A percentile compares a stretch with the other conserved stretches of the same genome.
phyloP scores from a whole-genome alignment of 148 eudicot genomes.

The Agrostemma githago region DNA sequence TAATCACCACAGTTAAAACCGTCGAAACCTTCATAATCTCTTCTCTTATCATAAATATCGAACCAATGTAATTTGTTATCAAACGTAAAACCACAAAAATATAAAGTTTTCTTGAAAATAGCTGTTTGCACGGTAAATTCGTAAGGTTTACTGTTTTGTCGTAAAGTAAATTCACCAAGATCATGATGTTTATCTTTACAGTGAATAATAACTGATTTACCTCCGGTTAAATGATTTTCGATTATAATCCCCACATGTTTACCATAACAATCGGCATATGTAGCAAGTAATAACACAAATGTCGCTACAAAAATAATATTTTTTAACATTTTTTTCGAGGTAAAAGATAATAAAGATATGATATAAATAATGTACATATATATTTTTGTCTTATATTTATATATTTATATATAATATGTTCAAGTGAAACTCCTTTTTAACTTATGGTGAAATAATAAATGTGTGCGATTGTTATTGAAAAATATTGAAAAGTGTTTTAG shows the following conservation, averaged over 20 bases:
- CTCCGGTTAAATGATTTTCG: too few relatives aligned
- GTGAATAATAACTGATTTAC: background rate
- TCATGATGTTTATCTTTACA: background rate
- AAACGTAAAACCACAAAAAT: background rate
- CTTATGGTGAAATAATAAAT: background rate
- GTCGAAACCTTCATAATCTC: background rate
- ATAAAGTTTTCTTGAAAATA: background rate
- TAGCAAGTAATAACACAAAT: too few relatives aligned
- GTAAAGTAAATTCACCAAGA: background rate
- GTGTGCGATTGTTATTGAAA: too few relatives aligned
- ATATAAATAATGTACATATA: too few relatives aligned
- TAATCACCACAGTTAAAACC: background rate
- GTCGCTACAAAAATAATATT: background rate
- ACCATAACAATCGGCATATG: background rate
- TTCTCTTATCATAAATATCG: background rate
- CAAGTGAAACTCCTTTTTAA: background rate
- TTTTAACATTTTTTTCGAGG: background rate
- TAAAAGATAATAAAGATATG: too few relatives aligned
- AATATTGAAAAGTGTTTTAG: too few relatives aligned
- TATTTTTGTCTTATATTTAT: too few relatives aligned
- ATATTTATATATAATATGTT: background rate
- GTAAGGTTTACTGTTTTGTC: background rate
- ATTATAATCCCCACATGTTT: background rate
- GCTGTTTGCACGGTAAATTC: background rate
- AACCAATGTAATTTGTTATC: background rate